Evolutionary conservation across 2,329 filamentous ascomycete species (phyloP), one percentile per base, ranked within the genome.

Genomic region (Massarina eburnea): DNA sequence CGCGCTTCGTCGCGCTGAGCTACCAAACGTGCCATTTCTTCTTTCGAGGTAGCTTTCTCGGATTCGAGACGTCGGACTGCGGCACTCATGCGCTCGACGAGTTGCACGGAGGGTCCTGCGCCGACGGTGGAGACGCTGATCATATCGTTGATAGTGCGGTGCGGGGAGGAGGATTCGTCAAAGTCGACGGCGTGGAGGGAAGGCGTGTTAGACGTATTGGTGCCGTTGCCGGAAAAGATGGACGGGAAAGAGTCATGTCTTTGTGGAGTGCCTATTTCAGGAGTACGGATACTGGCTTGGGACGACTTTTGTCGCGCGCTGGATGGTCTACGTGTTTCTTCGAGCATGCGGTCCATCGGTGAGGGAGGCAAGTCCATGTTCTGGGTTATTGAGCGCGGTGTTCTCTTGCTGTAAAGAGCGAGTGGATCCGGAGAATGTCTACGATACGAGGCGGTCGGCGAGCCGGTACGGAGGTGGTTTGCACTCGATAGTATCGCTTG

Each of bases 71-170:
- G 83, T 8, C 94, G 87, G 35, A 99, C 91, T 0, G 91, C 89
- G 2, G 91, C 89, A 62, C 89, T 95, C 89, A 99, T 95, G 42
- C 92, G 83, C 72, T 97, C 94, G 14, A 99, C 91, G 1, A 99
- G 81, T 71, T 97, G 92, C 1, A 99, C 92, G 0, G 88, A 92
- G 0, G 94, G 94, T 0, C 94, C 94, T 0, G 92, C 91, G 0
- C 86, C 92, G 8, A 90, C 87, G 0, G 92, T 96, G 1, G 91
- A 95, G 6, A 89, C 88, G 2, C 89, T 95, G 22, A 94, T 81
- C 75, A 95, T 87, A 61, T 96, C 91, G 57, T 69, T 68, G 48
- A 71, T 80, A 6, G 86, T 83, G 47, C 85, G 84, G 30, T 83
- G 83, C 1, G 85, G 85, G 3, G 83, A 86, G 1, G 78, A 79